Conservation (phyloP, 2,329 filamentous ascomycete species). For the Fusarium sp. region DNA sequence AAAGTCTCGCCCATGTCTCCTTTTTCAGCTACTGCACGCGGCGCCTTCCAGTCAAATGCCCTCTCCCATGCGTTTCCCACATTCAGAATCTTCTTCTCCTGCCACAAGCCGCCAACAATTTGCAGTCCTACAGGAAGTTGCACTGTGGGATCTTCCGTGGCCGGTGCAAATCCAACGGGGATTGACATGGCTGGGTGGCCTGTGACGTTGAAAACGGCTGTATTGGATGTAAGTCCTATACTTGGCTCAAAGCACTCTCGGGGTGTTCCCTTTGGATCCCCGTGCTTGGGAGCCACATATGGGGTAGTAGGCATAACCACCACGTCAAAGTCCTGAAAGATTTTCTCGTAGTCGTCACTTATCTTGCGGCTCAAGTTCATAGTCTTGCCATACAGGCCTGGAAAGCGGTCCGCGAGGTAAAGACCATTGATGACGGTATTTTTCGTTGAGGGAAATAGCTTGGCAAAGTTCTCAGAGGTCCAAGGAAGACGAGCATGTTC, state of each 20-base stretch:
- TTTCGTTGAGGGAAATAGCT: slow-evolving; percentile 64
- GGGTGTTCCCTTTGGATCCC: slow-evolving; percentile 50
- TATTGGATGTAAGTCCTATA: slow-evolving; percentile 67
- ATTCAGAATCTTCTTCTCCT: slow-evolving; percentile 59
- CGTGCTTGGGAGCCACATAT: slow-evolving; percentile 59
- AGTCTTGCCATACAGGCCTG: slow-evolving; percentile 60
- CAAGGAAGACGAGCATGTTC: slow-evolving; percentile 61
- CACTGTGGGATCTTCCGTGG: slow-evolving; percentile 52
- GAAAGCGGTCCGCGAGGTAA: slow-evolving; percentile 59
- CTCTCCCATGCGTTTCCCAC: slow-evolving; percentile 61
- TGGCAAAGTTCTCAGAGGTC: slow-evolving; percentile 61
- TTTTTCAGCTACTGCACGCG: background rate
- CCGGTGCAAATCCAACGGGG: slow-evolving; percentile 60
- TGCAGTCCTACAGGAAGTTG: slow-evolving; percentile 66
- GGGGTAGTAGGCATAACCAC: slow-evolving; percentile 63
- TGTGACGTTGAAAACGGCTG: slow-evolving; percentile 67
- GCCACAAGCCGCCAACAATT: slow-evolving; percentile 64
- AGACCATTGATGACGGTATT: slow-evolving; percentile 66
- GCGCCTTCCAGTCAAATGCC: slow-evolving; percentile 55
- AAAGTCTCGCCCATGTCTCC: background rate
- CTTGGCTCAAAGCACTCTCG: slow-evolving; percentile 61
- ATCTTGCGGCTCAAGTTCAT: slow-evolving; percentile 61
- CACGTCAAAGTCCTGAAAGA: slow-evolving; percentile 56
- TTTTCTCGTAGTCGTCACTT: slow-evolving; percentile 58
- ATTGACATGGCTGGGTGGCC: slow-evolving; percentile 67